phyloP scores from a whole-genome alignment of 345 rosid species.

The Mangifera indica region DNA sequence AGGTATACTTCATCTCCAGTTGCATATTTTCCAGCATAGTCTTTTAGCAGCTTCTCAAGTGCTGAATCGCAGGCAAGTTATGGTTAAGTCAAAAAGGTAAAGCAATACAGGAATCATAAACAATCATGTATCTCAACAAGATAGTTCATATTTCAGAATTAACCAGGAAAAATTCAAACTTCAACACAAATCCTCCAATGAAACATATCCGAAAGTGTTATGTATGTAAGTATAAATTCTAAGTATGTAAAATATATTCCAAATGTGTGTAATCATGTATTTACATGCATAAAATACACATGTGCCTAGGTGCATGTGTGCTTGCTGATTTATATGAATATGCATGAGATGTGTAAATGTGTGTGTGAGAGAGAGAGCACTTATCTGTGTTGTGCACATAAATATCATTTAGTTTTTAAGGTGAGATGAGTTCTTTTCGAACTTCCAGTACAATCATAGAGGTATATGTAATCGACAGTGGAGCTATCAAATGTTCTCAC shows the following conservation, averaged over 20 bases:
- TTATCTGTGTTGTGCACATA: too few species aligned
- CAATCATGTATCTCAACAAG: background rate
- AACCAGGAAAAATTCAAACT: background rate
- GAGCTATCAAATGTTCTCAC: too few species aligned
- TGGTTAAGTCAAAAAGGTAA: slow-evolving; percentile 5
- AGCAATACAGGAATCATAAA: background rate
- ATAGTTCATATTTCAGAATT: background rate
- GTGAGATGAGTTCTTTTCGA: too few species aligned
- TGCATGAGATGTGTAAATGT: too few species aligned
- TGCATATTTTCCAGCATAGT: slow-evolving; percentile 65
- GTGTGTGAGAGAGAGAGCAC: too few species aligned
- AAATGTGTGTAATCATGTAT: too few species aligned
- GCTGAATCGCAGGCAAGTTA: slow-evolving; percentile 42
- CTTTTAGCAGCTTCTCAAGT: slow-evolving; percentile 64
- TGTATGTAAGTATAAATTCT: background rate
- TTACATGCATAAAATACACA: background rate
- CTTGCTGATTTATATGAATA: background rate
- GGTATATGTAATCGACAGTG: background rate
- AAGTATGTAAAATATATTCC: background rate
- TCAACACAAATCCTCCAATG: background rate
- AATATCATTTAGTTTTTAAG: too few species aligned
- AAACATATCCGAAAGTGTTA: too few species aligned
- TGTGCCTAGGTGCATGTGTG: background rate
- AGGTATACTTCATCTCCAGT: slow-evolving; percentile 68
- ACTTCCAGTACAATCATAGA: background rate